Percentiles rank a stretch among this genome's conserved stretches.
Conservation (phyloP, 305 asterid species). For the Fraxinus platypoda region DNA sequence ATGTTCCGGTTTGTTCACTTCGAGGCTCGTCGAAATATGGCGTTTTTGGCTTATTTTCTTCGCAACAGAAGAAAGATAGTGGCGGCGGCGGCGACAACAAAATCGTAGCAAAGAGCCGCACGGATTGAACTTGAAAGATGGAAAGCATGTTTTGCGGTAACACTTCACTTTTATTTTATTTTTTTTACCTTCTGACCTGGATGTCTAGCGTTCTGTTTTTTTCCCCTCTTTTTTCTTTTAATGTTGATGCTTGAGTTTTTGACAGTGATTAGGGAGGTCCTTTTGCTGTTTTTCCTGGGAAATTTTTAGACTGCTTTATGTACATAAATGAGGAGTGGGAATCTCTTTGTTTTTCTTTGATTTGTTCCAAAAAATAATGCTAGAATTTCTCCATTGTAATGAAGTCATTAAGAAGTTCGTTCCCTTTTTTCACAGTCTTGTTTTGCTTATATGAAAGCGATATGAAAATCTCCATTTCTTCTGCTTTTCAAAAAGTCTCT, state of each 20-base stretch:
- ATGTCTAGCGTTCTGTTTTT: slow-evolving; percentile 24
- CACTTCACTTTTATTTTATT: neutral
- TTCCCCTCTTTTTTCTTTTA: neutral
- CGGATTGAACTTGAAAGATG: slow-evolving; percentile 40
- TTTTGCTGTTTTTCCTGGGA: slow-evolving; percentile 11
- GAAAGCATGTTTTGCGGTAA: neutral
- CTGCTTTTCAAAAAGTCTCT: slow-evolving; percentile 24
- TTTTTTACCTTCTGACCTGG: slow-evolving; percentile 22
- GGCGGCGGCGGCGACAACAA: slow-evolving; percentile 35
- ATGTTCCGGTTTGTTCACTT: slow-evolving; percentile 82
- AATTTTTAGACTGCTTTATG: slow-evolving; percentile 6
- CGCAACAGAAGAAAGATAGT: slow-evolving; percentile 50
- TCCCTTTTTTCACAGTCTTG: no score
- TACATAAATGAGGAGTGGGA: slow-evolving; percentile 23
- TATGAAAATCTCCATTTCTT: slow-evolving; percentile 20
- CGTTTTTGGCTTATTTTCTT: slow-evolving; percentile 69
- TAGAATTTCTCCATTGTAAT: slow-evolving; percentile 16
- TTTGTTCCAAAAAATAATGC: slow-evolving; percentile 17
- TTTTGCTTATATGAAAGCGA: no score
- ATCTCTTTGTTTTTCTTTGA: slow-evolving; percentile 18
- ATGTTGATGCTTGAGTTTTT: slow-evolving; percentile 4
- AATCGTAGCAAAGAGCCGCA: slow-evolving; percentile 40
- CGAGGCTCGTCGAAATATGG: slow-evolving; percentile 70
- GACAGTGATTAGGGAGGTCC: slow-evolving; percentile 10
- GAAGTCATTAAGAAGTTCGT: neutral